Percentiles rank a stretch among this genome's conserved stretches.
These are phyloP conservation scores for Neurospora sp. DNA, from an alignment of 495 filamentous ascomycete species.

Conservation along the genomic window DNA sequence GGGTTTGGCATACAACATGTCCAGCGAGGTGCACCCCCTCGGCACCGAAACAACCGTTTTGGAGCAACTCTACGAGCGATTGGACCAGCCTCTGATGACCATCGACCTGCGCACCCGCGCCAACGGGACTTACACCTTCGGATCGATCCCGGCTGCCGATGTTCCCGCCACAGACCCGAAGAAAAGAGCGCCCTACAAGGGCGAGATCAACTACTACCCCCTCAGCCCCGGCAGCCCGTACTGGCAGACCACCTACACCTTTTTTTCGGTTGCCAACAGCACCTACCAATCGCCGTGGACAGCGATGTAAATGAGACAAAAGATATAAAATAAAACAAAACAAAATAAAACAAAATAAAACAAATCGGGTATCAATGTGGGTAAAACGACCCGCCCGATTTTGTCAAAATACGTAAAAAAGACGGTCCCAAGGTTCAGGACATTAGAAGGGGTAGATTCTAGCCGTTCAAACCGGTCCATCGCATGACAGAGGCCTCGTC, in stretches of 20 bases:
- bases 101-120: constrained; percentile 55
- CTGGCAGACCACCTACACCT: constrained; percentile 53
- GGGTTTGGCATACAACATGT: constrained; percentile 21
- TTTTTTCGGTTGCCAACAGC: constrained; percentile 40
- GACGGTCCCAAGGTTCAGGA: too few species aligned
- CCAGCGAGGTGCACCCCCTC: constrained; percentile 28
- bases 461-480: too few species aligned
- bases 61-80: constrained; percentile 47
- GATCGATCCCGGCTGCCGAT: constrained; percentile 38
- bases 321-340: too few species aligned
- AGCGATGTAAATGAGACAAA: too few species aligned
- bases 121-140: constrained; percentile 64
- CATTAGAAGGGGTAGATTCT: too few species aligned
- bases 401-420: too few species aligned
- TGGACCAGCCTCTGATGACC: constrained; percentile 50
- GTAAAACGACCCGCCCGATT: too few species aligned
- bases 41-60: constrained; percentile 51
- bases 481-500: too few species aligned
- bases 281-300: constrained; percentile 27
- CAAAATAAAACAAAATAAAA: too few species aligned
- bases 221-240: constrained; percentile 48
- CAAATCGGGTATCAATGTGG: too few species aligned
- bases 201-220: constrained; percentile 47
- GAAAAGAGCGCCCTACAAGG: constrained; percentile 33
- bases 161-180: too few species aligned